Percentiles rank a stretch among this genome's conserved stretches.
These are phyloP conservation scores for Tephrocybe sp. DNA, from an alignment of 768 basidiomycete genomes.

Conservation along the genomic window DNA sequence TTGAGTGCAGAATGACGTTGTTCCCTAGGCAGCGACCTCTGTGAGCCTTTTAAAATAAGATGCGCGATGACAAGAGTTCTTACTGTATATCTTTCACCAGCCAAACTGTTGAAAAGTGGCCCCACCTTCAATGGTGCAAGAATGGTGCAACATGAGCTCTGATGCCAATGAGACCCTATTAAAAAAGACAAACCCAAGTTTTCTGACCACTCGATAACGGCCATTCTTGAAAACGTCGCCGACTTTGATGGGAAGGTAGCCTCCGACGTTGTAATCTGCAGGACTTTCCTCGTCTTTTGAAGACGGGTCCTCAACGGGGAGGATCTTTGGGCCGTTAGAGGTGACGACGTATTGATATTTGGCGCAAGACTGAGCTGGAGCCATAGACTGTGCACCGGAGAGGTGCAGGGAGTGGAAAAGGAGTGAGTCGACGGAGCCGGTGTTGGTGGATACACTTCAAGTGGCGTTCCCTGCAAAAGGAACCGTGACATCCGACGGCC, in stretches of 20 bases:
- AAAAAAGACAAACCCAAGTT: slow-evolving; percentile 65
- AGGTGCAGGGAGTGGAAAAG: slow-evolving; percentile 15
- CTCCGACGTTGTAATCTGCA: slow-evolving; percentile 80
- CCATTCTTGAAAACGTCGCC: slow-evolving; percentile 81
- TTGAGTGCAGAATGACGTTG: slow-evolving; percentile 86
- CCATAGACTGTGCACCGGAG: slow-evolving; percentile 45
- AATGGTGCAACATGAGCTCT: slow-evolving; percentile 25
- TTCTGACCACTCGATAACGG: slow-evolving; percentile 83
- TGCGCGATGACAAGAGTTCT: slow-evolving; percentile 23
- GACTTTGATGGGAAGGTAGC: slow-evolving; percentile 79
- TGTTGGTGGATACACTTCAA: slow-evolving; percentile 4
- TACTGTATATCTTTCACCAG: slow-evolving; percentile 77
- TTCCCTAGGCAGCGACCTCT: slow-evolving; percentile 39
- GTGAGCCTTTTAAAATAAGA: slow-evolving; percentile 14
- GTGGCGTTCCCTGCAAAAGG: slow-evolving; percentile 14
- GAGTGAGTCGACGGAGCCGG: slow-evolving; percentile 6
- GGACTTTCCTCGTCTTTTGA: slow-evolving; percentile 80
- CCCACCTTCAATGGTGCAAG: slow-evolving; percentile 58
- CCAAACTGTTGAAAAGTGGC: slow-evolving; percentile 95
- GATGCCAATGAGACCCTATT: slow-evolving; percentile 10
- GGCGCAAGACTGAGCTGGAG: slow-evolving; percentile 61
- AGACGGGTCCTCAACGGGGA: slow-evolving; percentile 62
- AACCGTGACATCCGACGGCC: slow-evolving; percentile 15
- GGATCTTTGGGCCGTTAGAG: slow-evolving; percentile 61
- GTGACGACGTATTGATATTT: slow-evolving; percentile 79